Base-by-base conservation (phyloP, 116 monocot species). In the Trichopus zeylanicus region DNA sequence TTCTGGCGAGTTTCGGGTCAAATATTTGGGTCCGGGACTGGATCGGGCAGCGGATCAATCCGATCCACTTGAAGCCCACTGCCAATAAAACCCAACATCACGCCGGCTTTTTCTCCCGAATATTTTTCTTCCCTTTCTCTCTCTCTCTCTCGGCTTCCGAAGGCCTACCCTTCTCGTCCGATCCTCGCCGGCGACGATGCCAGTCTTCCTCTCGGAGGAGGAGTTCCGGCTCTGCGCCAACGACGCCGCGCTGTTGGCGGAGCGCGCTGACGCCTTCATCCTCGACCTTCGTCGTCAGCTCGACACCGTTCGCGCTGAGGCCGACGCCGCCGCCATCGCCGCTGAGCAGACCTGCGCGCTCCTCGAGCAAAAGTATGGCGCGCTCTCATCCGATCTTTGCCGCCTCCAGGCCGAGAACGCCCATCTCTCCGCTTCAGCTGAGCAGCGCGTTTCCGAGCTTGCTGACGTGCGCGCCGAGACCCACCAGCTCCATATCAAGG, bases 181-280 rank as follows among this genome's bases (percentile, higher is more conserved):
- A 13, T 1, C 16, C 12, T 56, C 29, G n/a, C 27, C 16, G 56
- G 16, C 34, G 21, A 21, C 64, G 51, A 94, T 95, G 95, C 87
- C 95, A 32, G 68, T 95, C 56, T 95, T 95, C 81, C 62, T 95
- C 31, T 76, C 95, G 4, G 87, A 95, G 21, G 95, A 95, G 68
- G 95, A 95, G 78, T 67, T 87, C 67, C 59, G 67, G 26, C 70
- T 64, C 38, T 39, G 71, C 64, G 59, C 78, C 52, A 48, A 67
- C 53, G 90, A 89, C 63, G 63, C 84, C 29, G 10, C 68, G 1
- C 64, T 71, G 26, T 72, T 95, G 31, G 84, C 95, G 19, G 90
- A 83, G 38, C 70, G 81, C 52, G 95, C 95, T 1, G 95, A 95
- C 67, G 68, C 70, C 30, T 71, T 70, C 49, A 95, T 95, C 56